Conservation (phyloP, 441 rosid species). For the Gossypium schwendimanii region DNA sequence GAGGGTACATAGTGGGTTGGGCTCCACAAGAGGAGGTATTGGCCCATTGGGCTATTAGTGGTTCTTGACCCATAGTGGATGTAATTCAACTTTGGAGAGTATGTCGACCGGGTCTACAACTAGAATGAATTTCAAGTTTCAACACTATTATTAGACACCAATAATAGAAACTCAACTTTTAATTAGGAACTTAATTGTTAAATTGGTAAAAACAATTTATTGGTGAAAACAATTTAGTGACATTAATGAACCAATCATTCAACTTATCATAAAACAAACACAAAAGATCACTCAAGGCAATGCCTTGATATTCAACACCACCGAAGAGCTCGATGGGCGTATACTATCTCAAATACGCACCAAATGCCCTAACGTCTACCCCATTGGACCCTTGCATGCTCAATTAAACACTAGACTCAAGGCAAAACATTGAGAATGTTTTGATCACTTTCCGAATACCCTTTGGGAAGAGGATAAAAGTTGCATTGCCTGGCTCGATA, state of each 20-base stretch:
- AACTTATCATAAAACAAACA: conserved; percentile 14
- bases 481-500: conserved; percentile 31
- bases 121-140: no score
- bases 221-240: no score
- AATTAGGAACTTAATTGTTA: no score
- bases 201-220: no score
- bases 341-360: conserved; percentile 28
- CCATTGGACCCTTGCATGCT: conserved; percentile 45
- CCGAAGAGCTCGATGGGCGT: conserved; percentile 32
- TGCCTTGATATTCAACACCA: conserved; percentile 36
- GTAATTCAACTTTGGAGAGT: no score
- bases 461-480: conserved; percentile 26
- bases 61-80: no score
- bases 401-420: conserved; percentile 24
- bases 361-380: conserved; percentile 24
- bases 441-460: conserved; percentile 10
- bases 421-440: background rate
- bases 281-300: conserved; percentile 3
- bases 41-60: no score
- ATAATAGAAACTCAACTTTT: no score
- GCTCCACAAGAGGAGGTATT: no score
- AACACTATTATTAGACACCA: no score
- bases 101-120: no score
- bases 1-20: no score
- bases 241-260: background rate